phyloP scores from a whole-genome alignment of 1,284 basidiomycete species.

The Papiliotrema flavescens region DNA sequence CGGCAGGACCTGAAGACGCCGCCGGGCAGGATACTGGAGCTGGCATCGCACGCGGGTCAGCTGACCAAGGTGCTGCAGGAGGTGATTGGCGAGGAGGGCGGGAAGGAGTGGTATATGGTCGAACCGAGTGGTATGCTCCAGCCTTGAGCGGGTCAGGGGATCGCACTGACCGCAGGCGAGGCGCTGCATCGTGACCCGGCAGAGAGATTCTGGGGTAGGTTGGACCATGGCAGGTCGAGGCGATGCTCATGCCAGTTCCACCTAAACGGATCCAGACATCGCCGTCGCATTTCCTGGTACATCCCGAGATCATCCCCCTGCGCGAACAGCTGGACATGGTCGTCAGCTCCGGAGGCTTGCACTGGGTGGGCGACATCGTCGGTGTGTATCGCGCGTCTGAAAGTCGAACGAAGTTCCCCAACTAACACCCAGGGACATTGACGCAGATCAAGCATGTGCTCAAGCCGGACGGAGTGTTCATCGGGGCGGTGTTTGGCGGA shows the following conservation, averaged over 20 bases:
- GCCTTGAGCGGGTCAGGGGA: background rate
- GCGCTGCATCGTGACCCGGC: conserved; percentile 53
- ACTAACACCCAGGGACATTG: conserved; percentile 62
- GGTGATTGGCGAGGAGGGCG: conserved; percentile 50
- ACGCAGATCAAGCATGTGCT: conserved; percentile 84
- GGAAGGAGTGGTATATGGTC: conserved; percentile 59
- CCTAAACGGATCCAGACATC: conserved; percentile 31
- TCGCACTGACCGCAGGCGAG: conserved; percentile 8
- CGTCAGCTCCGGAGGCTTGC: conserved; percentile 83
- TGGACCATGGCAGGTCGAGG: background rate
- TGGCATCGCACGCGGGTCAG: conserved; percentile 93
- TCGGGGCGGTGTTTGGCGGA: conserved; percentile 91
- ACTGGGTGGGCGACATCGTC: conserved; percentile 98
- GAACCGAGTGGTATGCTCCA: conserved; percentile 69
- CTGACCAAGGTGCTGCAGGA: conserved; percentile 78
- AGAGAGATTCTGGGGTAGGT: conserved; percentile 68
- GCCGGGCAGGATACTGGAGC: conserved; percentile 76
- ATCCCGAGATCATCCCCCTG: conserved; percentile 53
- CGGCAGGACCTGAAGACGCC: conserved; percentile 82
- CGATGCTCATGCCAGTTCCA: conserved; percentile 16
- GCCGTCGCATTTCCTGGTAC: conserved; percentile 27
- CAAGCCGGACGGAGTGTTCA: conserved; percentile 88
- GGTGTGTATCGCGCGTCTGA: conserved; percentile 56
- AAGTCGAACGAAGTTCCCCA: background rate
- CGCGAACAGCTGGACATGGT: conserved; percentile 81